Evolutionary conservation across 2,329 filamentous ascomycete species (phyloP).

Genomic region (Penicillium sclerotigenum): DNA sequence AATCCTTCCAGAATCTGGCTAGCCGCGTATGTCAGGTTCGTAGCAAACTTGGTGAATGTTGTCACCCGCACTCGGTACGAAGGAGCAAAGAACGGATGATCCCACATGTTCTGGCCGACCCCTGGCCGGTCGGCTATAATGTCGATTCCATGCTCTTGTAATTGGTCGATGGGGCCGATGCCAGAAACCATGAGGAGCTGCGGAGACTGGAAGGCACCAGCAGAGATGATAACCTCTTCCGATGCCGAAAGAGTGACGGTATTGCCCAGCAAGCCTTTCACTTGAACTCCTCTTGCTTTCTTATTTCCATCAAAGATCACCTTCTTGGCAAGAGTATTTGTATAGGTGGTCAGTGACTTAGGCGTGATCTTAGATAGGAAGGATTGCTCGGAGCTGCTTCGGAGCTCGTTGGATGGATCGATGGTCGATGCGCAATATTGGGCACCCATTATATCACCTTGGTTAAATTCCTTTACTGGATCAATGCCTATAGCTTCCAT

Average conservation of each 20-base stretch:
- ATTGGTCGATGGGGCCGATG: slow-evolving; percentile 40
- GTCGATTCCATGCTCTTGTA: slow-evolving; percentile 27
- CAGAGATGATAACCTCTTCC: slow-evolving; percentile 51
- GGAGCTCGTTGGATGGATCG: slow-evolving; percentile 21
- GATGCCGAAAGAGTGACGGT: slow-evolving; percentile 45
- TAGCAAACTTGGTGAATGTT: slow-evolving; percentile 24
- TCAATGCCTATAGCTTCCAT: slow-evolving; percentile 44
- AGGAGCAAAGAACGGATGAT: slow-evolving; percentile 33
- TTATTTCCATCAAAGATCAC: slow-evolving; percentile 42
- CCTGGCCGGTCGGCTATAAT: slow-evolving; percentile 31
- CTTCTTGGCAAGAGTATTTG: slow-evolving; percentile 43
- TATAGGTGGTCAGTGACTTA: slow-evolving; percentile 41
- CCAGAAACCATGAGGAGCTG: slow-evolving; percentile 54
- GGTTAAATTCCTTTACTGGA: slow-evolving; percentile 39
- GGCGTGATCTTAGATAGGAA: slow-evolving; percentile 33
- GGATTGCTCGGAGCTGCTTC: slow-evolving; percentile 34
- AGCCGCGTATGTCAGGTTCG: slow-evolving; percentile 14
- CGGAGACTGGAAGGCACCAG: slow-evolving; percentile 54
- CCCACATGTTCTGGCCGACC: slow-evolving; percentile 40
- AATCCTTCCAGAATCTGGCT: slow-evolving; percentile 9
- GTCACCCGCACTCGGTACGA: slow-evolving; percentile 27
- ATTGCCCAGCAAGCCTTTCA: slow-evolving; percentile 21
- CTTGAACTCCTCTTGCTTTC: slow-evolving; percentile 44
- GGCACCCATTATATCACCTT: slow-evolving; percentile 42
- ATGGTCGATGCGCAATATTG: slow-evolving; percentile 40